These are phyloP conservation scores for Kwoniella shandongensis DNA, from an alignment of 768 basidiomycete species.

Conservation along the genomic window DNA sequence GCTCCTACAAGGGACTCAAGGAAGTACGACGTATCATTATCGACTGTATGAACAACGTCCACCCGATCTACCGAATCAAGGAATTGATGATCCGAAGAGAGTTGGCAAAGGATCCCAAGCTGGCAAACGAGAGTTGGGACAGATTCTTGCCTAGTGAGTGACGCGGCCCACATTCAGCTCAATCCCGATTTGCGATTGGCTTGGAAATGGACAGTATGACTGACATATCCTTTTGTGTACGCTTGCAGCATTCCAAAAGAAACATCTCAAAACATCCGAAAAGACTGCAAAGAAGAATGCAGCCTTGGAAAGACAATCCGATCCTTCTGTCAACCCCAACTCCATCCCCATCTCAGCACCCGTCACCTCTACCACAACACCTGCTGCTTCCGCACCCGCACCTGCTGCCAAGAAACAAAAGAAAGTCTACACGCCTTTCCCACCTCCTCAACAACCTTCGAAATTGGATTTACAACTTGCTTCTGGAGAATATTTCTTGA, in stretches of 20 bases:
- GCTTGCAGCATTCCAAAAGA: conserved; percentile 72
- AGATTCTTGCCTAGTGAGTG: conserved; percentile 76
- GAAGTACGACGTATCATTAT: conserved; percentile 94
- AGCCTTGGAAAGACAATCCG: conserved; percentile 60
- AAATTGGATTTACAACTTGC: conserved; percentile 96
- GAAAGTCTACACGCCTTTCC: conserved; percentile 98
- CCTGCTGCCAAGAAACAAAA: conserved; percentile 57
- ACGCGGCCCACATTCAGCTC: too few species aligned
- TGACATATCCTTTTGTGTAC: neutral
- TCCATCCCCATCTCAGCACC: conserved; percentile 7
- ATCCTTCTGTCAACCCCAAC: conserved; percentile 58
- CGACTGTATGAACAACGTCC: conserved; percentile 99
- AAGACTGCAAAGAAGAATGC: conserved; percentile 91
- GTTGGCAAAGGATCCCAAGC: conserved; percentile 94
- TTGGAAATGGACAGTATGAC: neutral
- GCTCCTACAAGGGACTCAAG: conserved; percentile 88
- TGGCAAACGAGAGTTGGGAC: conserved; percentile 93
- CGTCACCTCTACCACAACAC: neutral
- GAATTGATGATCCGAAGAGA: conserved; percentile 98
- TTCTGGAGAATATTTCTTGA: conserved; percentile 97
- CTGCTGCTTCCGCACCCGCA: neutral
- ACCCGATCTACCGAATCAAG: conserved; percentile 99
- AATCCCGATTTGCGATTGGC: neutral
- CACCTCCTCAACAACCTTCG: conserved; percentile 86
- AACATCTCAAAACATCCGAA: conserved; percentile 87